phyloP scores from a whole-genome alignment of 371 early-diverging fungal genomes.

The Chytridium lagenaria region DNA sequence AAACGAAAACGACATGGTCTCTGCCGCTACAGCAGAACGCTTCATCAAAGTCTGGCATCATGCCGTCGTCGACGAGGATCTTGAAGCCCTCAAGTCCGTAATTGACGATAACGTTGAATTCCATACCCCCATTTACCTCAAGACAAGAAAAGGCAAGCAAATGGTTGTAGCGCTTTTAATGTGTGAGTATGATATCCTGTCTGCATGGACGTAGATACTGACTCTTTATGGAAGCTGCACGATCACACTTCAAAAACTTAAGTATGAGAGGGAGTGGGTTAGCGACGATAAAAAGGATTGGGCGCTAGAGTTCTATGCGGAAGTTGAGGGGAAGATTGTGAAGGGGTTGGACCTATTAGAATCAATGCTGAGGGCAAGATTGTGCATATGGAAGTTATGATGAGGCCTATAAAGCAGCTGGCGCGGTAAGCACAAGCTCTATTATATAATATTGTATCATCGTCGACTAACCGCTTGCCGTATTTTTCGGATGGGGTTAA shows the following conservation, averaged over 20 bases:
- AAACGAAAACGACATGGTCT: too few species aligned
- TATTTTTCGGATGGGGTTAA: too few species aligned
- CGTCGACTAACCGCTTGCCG: too few species aligned
- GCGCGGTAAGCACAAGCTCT: slow-evolving; percentile 16
- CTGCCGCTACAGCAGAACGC: too few species aligned
- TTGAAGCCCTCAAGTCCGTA: slow-evolving; percentile 19
- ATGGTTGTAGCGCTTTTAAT: slow-evolving; percentile 28
- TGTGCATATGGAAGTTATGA: slow-evolving; percentile 38
- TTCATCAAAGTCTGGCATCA: slow-evolving; percentile 41
- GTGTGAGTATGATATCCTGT: not conserved
- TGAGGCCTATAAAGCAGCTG: slow-evolving; percentile 36
- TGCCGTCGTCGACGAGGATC: slow-evolving; percentile 20
- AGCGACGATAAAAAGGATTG: slow-evolving; percentile 25
- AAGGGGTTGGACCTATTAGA: slow-evolving; percentile 31
- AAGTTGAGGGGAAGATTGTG: slow-evolving; percentile 16
- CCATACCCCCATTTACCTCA: slow-evolving; percentile 41
- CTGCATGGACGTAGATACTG: not conserved
- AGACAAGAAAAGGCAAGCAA: slow-evolving; percentile 25
- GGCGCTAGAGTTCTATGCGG: slow-evolving; percentile 33
- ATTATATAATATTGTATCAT: too few species aligned
- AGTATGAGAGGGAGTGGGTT: slow-evolving; percentile 33
- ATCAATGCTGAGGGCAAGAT: slow-evolving; percentile 19
- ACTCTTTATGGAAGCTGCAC: slow-evolving; percentile 20
- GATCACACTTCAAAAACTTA: slow-evolving; percentile 32
- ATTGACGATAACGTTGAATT: slow-evolving; percentile 28